Conservation (phyloP, 768 basidiomycete genomes). For the Macrolepiota albuminosa region DNA sequence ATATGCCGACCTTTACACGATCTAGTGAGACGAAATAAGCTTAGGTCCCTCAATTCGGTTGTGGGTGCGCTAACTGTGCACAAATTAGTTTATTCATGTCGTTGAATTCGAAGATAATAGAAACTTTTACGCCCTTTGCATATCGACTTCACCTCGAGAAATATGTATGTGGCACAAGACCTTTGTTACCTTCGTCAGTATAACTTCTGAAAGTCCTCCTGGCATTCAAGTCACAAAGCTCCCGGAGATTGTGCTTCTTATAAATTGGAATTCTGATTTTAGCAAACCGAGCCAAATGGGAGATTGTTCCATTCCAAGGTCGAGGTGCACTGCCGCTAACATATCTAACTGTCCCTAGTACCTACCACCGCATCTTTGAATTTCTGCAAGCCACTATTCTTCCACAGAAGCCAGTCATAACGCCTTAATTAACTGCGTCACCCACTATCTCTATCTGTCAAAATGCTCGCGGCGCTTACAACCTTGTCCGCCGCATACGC, state of each 20-base stretch:
- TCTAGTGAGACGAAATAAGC: neutral
- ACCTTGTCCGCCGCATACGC: neutral
- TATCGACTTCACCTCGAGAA: slow-evolving; percentile 23
- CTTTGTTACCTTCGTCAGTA: slow-evolving; percentile 20
- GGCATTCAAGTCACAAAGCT: slow-evolving; percentile 23
- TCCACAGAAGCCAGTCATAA: neutral
- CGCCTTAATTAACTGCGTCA: neutral
- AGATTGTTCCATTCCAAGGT: too few relatives aligned
- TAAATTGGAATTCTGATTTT: slow-evolving; percentile 20
- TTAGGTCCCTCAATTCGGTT: slow-evolving; percentile 25
- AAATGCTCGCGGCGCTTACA: neutral
- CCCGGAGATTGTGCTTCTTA: slow-evolving; percentile 17
- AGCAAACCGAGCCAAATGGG: slow-evolving; percentile 10
- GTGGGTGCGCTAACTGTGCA: slow-evolving; percentile 27
- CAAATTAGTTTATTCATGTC: slow-evolving; percentile 24
- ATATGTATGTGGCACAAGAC: slow-evolving; percentile 14
- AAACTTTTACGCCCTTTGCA: slow-evolving; percentile 18
- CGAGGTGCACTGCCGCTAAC: neutral
- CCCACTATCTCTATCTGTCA: neutral
- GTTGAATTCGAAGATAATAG: slow-evolving; percentile 5
- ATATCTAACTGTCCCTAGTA: neutral
- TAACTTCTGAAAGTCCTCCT: slow-evolving; percentile 20
- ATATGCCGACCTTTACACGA: too few relatives aligned
- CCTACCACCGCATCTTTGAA: neutral
- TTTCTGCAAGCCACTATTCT: neutral